phyloP scores from a whole-genome alignment of 2,329 filamentous ascomycete species.

The Aspergillus pseudoglaucus region DNA sequence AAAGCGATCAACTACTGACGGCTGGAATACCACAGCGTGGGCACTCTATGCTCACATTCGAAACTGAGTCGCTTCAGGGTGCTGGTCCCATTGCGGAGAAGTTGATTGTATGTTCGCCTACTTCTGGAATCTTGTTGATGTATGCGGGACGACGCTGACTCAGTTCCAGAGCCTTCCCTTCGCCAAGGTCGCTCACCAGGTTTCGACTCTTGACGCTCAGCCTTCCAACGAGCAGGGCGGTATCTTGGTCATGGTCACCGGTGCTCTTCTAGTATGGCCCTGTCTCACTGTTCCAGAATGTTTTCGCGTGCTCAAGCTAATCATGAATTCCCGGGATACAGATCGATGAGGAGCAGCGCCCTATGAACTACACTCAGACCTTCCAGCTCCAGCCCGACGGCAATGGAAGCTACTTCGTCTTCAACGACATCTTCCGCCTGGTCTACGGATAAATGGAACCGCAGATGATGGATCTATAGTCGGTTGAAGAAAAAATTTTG shows the following conservation, averaged over 20 bases:
- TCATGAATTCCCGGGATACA: constrained; percentile 30
- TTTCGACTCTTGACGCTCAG: constrained; percentile 76
- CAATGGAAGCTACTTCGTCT: constrained; percentile 69
- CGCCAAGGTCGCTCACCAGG: constrained; percentile 70
- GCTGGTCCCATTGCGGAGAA: constrained; percentile 66
- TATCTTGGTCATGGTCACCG: constrained; percentile 83
- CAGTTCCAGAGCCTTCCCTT: constrained; percentile 65
- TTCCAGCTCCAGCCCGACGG: constrained; percentile 75
- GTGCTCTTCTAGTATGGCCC: constrained; percentile 67
- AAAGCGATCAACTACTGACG: constrained; percentile 5
- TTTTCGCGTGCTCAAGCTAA: background rate
- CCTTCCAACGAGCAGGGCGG: constrained; percentile 61
- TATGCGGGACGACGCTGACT: background rate
- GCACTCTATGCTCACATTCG: constrained; percentile 89
- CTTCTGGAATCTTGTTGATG: background rate
- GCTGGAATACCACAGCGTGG: constrained; percentile 53
- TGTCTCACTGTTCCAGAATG: background rate
- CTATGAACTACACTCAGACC: constrained; percentile 84
- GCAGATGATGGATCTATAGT: too few species aligned
- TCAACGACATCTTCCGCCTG: constrained; percentile 93
- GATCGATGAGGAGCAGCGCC: constrained; percentile 78
- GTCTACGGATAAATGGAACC: constrained; percentile 48
- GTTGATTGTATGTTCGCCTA: constrained; percentile 57
- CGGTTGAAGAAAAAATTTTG: background rate
- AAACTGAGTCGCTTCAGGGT: constrained; percentile 63